Base-by-base conservation (phyloP, 768 basidiomycete species). In the Pilatotrama ljubarskyi region DNA sequence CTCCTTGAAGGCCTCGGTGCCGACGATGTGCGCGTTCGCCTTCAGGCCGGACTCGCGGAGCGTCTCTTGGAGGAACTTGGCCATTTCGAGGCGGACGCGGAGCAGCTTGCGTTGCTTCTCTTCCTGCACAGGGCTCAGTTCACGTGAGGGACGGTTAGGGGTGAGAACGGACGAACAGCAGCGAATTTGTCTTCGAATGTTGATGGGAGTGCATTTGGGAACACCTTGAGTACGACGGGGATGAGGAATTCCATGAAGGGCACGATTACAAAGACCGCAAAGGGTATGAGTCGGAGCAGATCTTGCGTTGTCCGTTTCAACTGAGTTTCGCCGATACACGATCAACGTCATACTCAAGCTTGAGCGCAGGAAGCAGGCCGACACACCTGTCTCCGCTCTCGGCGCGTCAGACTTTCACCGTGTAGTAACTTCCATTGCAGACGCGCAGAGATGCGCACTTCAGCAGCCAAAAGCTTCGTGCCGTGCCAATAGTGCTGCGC, bases 231-330 rank as follows among this genome's bases (percentile, higher is more conserved):
- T 0, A 95, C 95, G 40, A 99, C 93, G 2, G 97, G 97, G 2
- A 99, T 84, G 5, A 99, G 81, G 17, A 99, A 73, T 72, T 98
- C 97, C 96, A 98, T 98, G 81, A 98, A 98, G 0, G 97, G 97
- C 2, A 99, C 93, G 67, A 97, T 80, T 63, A 98, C 71, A 77
- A 99, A 98, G 50, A 93, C 93, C 7, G 91, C 85, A 75, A 99
- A 99, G 1, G 97, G 97, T 22, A 98, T 87, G 14, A 99, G 86
- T 29, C 97, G 86, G 53, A 99, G 75, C 29, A 98, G 71, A 74
- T 99, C 97, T 74, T 88, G 87, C 0, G 95, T 98, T 1, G 97
- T 99, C 44, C 96, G 87, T 74, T 82, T 90, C 67, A 98, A 77
- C 95, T 98, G 29, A 18, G 51, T 5, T 11, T 18, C 8, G 29